These are phyloP conservation scores for Pythium sp. DNA, from an alignment of 352 stramenopile species.

Conservation along the genomic window DNA sequence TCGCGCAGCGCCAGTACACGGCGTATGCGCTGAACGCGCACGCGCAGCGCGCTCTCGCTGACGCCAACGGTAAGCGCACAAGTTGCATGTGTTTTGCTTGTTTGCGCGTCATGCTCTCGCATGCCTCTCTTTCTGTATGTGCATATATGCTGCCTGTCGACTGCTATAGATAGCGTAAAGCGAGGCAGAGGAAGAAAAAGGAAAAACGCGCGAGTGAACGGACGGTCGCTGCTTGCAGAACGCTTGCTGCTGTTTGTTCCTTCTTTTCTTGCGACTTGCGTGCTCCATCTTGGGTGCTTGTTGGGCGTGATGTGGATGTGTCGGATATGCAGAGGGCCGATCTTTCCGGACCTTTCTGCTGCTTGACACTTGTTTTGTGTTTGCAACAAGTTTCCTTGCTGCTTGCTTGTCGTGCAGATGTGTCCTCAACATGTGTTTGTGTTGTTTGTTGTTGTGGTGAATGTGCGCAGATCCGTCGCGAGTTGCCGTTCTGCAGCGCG, in stretches of 20 bases:
- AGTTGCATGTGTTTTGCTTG: not conserved
- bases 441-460: slow-evolving; percentile 12
- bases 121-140: not conserved
- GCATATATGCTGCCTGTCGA: not conserved
- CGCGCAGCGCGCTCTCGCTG: slow-evolving; percentile 28
- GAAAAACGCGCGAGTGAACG: slow-evolving; percentile 1
- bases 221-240: not conserved
- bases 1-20: slow-evolving; percentile 26
- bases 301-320: slow-evolving; percentile 15
- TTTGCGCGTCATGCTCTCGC: not conserved
- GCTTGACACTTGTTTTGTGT: not conserved
- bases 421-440: slow-evolving; percentile 3
- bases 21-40: slow-evolving; percentile 29
- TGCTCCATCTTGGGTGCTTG: not conserved
- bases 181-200: not conserved
- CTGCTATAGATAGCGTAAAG: not conserved
- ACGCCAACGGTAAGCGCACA: slow-evolving; percentile 46
- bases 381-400: not conserved
- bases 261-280: not conserved
- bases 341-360: not conserved
- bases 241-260: not conserved
- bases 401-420: slow-evolving; percentile 1
- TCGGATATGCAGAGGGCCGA: not conserved
- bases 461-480: slow-evolving; percentile 42
- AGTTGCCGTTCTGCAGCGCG: slow-evolving; percentile 49